These are phyloP conservation scores for Aphanomyces stellatus DNA, from an alignment of 352 stramenopile species.

Conservation along the genomic window DNA sequence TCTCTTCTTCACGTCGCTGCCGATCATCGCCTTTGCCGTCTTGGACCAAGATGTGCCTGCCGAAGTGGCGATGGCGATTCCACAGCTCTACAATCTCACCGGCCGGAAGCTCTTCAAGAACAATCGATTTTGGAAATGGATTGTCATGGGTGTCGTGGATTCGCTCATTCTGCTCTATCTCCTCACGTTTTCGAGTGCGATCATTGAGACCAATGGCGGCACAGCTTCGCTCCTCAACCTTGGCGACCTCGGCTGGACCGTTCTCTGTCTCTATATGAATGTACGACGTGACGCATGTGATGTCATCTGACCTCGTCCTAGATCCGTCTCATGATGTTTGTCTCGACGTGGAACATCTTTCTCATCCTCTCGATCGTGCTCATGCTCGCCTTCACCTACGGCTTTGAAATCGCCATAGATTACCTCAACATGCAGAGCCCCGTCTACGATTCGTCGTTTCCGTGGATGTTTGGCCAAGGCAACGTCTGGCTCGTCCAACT, in stretches of 20 bases:
- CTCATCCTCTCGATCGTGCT: slow-evolving; percentile 44
- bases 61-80: slow-evolving; percentile 50
- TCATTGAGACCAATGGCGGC: slow-evolving; percentile 46
- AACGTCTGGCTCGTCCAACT: slow-evolving; percentile 73
- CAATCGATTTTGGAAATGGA: slow-evolving; percentile 83
- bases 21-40: slow-evolving; percentile 83
- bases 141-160: slow-evolving; percentile 62
- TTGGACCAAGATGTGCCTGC: slow-evolving; percentile 74
- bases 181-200: slow-evolving; percentile 34
- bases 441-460: slow-evolving; percentile 45
- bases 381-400: slow-evolving; percentile 50
- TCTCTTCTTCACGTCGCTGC: slow-evolving; percentile 90
- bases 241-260: slow-evolving; percentile 57
- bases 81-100: slow-evolving; percentile 54
- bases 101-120: slow-evolving; percentile 64
- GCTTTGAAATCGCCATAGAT: slow-evolving; percentile 61
- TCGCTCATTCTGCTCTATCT: slow-evolving; percentile 60
- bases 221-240: slow-evolving; percentile 22
- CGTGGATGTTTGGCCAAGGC: slow-evolving; percentile 54
- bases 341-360: slow-evolving; percentile 71
- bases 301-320: background rate
- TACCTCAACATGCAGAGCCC: slow-evolving; percentile 27
- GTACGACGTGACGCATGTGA: background rate
- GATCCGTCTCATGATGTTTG: slow-evolving; percentile 64
- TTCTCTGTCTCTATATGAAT: slow-evolving; percentile 70